Conservation (phyloP, 2,329 filamentous ascomycete species). For the Penicillium sp. region DNA sequence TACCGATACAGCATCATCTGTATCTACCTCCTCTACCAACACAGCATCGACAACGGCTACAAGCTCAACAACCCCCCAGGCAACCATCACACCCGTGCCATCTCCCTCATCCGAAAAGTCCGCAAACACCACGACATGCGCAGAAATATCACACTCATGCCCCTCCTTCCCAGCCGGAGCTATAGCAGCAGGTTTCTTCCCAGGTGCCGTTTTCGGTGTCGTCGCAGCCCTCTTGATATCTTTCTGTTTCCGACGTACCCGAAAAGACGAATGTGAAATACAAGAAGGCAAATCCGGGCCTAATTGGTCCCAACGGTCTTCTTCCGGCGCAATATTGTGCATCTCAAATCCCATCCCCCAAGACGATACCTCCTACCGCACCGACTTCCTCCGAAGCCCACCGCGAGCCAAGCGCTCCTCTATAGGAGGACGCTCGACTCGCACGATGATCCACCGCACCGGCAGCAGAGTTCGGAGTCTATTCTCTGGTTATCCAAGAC, state of each 20-base stretch:
- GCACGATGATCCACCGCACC: conserved; percentile 36
- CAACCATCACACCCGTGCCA: conserved; percentile 23
- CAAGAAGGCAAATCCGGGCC: conserved; percentile 26
- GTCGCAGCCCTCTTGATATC: conserved; percentile 54
- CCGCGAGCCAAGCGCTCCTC: conserved; percentile 23
- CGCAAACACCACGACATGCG: conserved; percentile 7
- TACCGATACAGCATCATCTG: conserved; percentile 10
- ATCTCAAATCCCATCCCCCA: conserved; percentile 47
- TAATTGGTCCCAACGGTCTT: conserved; percentile 34
- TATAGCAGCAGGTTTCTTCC: conserved; percentile 47
- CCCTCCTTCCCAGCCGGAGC: conserved; percentile 43
- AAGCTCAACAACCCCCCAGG: conserved; percentile 16
- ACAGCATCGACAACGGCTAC: conserved; percentile 15
- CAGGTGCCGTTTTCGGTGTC: conserved; percentile 45
- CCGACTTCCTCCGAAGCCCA: conserved; percentile 40
- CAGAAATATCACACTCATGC: conserved; percentile 22
- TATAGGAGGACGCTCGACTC: conserved; percentile 30
- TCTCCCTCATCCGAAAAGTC: conserved; percentile 21
- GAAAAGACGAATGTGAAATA: conserved; percentile 22
- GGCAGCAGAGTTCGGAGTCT: conserved; percentile 39
- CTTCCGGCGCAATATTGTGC: conserved; percentile 32
- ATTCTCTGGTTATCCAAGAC: conserved; percentile 24
- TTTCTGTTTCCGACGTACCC: conserved; percentile 33
- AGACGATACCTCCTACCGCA: conserved; percentile 43
- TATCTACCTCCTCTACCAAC: neutral